Evolutionary conservation across 768 basidiomycete species (phyloP).

Genomic region (Termitomyces sp.): DNA sequence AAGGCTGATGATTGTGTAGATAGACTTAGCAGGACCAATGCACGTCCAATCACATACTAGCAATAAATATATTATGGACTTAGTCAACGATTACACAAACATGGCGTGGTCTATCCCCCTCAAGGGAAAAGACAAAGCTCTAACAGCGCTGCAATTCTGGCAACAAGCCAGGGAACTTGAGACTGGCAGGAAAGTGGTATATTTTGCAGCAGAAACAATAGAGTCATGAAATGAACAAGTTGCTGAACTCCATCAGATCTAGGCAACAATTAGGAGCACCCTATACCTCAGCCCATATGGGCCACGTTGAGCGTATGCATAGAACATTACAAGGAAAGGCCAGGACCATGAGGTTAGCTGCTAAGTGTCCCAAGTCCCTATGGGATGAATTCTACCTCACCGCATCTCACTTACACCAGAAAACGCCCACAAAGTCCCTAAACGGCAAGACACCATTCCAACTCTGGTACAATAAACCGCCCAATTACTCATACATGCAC

Average conservation of each 20-base stretch:
- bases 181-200: conserved; percentile 12
- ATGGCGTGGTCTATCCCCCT: too few species aligned
- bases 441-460: not conserved
- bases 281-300: conserved; percentile 22
- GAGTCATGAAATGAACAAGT: conserved; percentile 10
- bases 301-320: conserved; percentile 23
- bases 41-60: too few species aligned
- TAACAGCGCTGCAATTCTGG: too few species aligned
- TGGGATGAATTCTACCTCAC: conserved; percentile 18
- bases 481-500: not conserved
- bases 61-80: too few species aligned
- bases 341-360: conserved; percentile 19
- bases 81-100: not conserved
- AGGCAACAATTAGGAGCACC: conserved; percentile 2
- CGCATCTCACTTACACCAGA: not conserved
- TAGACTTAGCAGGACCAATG: not conserved
- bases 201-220: conserved; percentile 5
- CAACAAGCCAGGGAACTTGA: too few species aligned
- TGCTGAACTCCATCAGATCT: conserved; percentile 8
- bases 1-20: not conserved
- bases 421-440: not conserved
- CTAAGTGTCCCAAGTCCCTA: conserved; percentile 14
- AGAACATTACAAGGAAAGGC: conserved; percentile 12
- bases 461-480: not conserved
- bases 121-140: too few species aligned